These are phyloP conservation scores for Dothideomycetes sp. DNA, from an alignment of 2,329 filamentous ascomycete species.

Conservation along the genomic window DNA sequence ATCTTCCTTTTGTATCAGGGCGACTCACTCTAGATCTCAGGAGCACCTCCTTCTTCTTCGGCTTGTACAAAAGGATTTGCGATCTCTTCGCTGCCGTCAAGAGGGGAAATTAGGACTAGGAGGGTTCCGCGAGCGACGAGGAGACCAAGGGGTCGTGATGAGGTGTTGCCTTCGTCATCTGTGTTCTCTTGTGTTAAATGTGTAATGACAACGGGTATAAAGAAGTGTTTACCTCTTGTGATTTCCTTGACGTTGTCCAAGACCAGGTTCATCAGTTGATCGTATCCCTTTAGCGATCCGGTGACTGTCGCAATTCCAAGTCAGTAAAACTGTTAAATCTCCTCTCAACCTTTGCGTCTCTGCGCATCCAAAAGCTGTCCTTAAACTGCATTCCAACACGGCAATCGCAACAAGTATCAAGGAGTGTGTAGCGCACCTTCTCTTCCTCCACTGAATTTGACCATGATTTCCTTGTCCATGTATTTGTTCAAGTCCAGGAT, in stretches of 20 bases:
- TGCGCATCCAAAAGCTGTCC: too few species aligned
- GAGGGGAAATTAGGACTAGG: constrained; percentile 82
- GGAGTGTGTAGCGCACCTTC: constrained; percentile 54
- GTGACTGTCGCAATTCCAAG: constrained; percentile 55
- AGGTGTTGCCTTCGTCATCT: constrained; percentile 92
- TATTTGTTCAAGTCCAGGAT: constrained; percentile 93
- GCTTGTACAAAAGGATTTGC: constrained; percentile 80
- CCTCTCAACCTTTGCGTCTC: background rate
- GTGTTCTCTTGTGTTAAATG: constrained; percentile 3
- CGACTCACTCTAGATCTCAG: too few species aligned
- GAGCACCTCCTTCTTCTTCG: constrained; percentile 42
- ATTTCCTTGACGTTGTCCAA: constrained; percentile 88
- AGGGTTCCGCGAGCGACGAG: constrained; percentile 88
- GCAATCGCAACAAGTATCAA: too few species aligned
- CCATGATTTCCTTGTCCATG: constrained; percentile 89
- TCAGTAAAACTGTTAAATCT: too few species aligned
- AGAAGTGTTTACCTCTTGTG: constrained; percentile 59
- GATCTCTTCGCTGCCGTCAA: constrained; percentile 93
- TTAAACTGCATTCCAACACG: background rate
- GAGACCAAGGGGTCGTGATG: constrained; percentile 69
- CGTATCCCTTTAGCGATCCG: constrained; percentile 87
- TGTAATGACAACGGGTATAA: constrained; percentile 37
- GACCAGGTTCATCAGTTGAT: constrained; percentile 96
- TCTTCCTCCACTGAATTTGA: constrained; percentile 93
- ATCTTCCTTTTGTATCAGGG: too few species aligned